Base-by-base conservation (phyloP, 139 green algal species). In the Eudorina sp. region DNA sequence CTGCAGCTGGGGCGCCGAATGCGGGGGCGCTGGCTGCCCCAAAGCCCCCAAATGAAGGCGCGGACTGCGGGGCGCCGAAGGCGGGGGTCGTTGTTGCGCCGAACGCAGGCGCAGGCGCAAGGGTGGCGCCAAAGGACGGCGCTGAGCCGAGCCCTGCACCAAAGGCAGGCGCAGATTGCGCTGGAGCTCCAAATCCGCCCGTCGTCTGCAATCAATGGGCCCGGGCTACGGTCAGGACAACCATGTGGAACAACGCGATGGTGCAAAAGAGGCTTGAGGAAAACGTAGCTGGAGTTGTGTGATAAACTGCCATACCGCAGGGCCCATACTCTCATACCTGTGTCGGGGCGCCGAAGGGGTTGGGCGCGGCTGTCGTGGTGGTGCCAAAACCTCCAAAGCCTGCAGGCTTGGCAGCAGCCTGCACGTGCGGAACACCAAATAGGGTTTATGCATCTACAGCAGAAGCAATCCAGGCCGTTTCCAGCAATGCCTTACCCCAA, bases 31-130 rank as follows among this genome's bases (percentile, higher is more conserved):
- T 91, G 27, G 88, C n/a, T 3, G 79, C 60, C 29, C 91, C 90
- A 85, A 92, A 92, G 60, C 85, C 84, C 3, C 93, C 94, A 84
- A 95, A 95, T 0, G 89, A 84, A 14, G 90, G 70, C 0, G 86
- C 34, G 45, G 83, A 91, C 73, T 89, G 60, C 29, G 91, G 69
- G 2, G 92, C 92, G 9, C 91, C 92, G 70, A 96, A 96, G 27
- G 90, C 91, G 4, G 94, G 90, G 2, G 94, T 79, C 21, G 64
- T 91, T 48, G 90, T 46, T 0, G 84, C 90, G 9, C 91, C 92
- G 89, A 96, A 95, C 11, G 60, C 78, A 2, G 91, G 82, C 0
- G 78, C 34, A 19, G 51, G 27, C 0, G 45, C 40, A 31, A 81
- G 16, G 1, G 69, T 66, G 53, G 68, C n/a, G 2, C 93, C 90